phyloP scores from a whole-genome alignment of 176 grass and related monocot genomes.

The Musa beccarii region DNA sequence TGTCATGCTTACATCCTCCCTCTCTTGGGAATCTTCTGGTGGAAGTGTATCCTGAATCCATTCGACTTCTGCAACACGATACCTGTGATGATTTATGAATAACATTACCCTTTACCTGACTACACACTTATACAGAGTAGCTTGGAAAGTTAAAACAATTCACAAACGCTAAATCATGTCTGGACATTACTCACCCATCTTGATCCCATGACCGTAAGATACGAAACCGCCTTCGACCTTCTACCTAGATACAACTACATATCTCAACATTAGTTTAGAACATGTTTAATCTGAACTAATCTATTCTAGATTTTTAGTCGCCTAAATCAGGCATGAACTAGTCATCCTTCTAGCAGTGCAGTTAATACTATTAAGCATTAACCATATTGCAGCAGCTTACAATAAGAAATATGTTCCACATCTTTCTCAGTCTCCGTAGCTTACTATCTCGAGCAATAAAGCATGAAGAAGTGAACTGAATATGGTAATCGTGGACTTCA shows the following conservation, averaged over 20 bases:
- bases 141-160: too few relatives aligned
- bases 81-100: constrained; percentile 40
- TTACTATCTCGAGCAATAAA: too few relatives aligned
- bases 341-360: too few relatives aligned
- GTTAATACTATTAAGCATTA: too few relatives aligned
- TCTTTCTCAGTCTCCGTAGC: too few relatives aligned
- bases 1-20: constrained; percentile 45
- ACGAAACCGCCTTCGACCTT: constrained; percentile 71
- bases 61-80: constrained; percentile 98
- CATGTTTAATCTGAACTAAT: too few relatives aligned
- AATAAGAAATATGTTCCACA: too few relatives aligned
- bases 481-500: too few relatives aligned
- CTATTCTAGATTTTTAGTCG: too few relatives aligned
- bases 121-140: neutral
- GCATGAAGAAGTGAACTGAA: too few relatives aligned
- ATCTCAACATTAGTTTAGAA: constrained; percentile 11
- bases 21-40: constrained; percentile 70
- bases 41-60: constrained; percentile 67
- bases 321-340: too few relatives aligned
- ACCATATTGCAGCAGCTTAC: too few relatives aligned
- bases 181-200: constrained; percentile 64
- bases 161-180: neutral
- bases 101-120: neutral
- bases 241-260: constrained; percentile 56
- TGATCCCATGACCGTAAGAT: constrained; percentile 81